Evolutionary conservation across 2,329 filamentous ascomycete genomes (phyloP).

Genomic region (Talaromyces sp.): DNA sequence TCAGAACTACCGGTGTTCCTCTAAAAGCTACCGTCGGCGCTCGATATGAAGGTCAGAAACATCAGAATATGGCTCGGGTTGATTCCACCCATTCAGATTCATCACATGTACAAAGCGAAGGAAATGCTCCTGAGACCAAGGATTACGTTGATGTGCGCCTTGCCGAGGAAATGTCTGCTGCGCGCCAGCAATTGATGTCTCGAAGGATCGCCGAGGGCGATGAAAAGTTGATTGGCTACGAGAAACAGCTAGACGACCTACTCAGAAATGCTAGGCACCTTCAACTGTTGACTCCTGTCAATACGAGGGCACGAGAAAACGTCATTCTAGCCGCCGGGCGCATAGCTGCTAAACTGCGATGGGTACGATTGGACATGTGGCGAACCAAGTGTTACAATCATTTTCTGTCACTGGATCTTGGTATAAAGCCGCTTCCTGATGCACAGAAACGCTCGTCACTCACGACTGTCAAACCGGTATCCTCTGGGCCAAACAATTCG

Average conservation of each 20-base stretch:
- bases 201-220: slow-evolving; percentile 79
- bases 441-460: slow-evolving; percentile 6
- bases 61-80: slow-evolving; percentile 55
- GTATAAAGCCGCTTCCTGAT: slow-evolving; percentile 48
- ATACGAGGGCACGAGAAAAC: slow-evolving; percentile 81
- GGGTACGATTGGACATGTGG: slow-evolving; percentile 93
- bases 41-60: slow-evolving; percentile 73
- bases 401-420: slow-evolving; percentile 76
- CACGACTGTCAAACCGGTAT: slow-evolving; percentile 12
- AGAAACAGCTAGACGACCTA: slow-evolving; percentile 75
- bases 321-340: slow-evolving; percentile 78
- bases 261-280: slow-evolving; percentile 87
- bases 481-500: slow-evolving; percentile 20
- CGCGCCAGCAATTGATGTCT: slow-evolving; percentile 74
- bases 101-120: slow-evolving; percentile 58
- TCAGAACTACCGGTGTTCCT: slow-evolving; percentile 82
- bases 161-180: slow-evolving; percentile 77
- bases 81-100: slow-evolving; percentile 52
- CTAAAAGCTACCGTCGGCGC: slow-evolving; percentile 83
- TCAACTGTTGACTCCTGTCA: slow-evolving; percentile 80
- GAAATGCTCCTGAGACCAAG: slow-evolving; percentile 49
- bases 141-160: slow-evolving; percentile 66
- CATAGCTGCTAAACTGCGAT: slow-evolving; percentile 83
- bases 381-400: slow-evolving; percentile 84
- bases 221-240: slow-evolving; percentile 65